Conservation (phyloP, 2,329 filamentous ascomycete species). For the Penicillium sp. region DNA sequence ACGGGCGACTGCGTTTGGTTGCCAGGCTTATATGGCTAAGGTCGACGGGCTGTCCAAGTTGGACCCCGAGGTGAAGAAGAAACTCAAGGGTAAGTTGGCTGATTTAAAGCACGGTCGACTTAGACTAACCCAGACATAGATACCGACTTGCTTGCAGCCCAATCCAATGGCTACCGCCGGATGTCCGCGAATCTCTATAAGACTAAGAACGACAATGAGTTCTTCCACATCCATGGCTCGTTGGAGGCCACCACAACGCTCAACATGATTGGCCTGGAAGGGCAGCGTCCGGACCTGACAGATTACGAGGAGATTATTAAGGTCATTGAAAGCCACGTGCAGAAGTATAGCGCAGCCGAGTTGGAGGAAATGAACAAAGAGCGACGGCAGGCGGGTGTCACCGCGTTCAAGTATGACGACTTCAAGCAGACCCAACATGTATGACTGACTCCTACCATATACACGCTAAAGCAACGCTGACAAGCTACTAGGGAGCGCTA, state of each 20-base stretch:
- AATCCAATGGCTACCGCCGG: slow-evolving; percentile 62
- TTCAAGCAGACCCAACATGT: slow-evolving; percentile 52
- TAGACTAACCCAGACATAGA: slow-evolving; percentile 39
- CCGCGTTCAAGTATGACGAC: slow-evolving; percentile 52
- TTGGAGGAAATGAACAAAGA: slow-evolving; percentile 51
- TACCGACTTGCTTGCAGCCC: slow-evolving; percentile 61
- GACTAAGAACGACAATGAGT: slow-evolving; percentile 57
- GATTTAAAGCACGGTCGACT: too few relatives aligned
- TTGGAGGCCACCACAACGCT: slow-evolving; percentile 62
- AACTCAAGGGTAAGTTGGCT: slow-evolving; percentile 33
- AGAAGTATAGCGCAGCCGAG: slow-evolving; percentile 45
- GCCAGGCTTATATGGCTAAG: slow-evolving; percentile 37
- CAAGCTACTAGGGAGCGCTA: slow-evolving; percentile 21
- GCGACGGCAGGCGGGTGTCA: slow-evolving; percentile 52
- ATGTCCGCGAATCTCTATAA: slow-evolving; percentile 65
- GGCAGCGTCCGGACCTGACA: slow-evolving; percentile 52
- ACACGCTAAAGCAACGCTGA: too few relatives aligned
- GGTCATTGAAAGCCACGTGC: slow-evolving; percentile 52
- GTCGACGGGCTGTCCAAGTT: slow-evolving; percentile 33
- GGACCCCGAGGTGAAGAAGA: slow-evolving; percentile 32
- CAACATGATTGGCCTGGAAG: slow-evolving; percentile 59
- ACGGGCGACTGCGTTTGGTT: slow-evolving; percentile 35
- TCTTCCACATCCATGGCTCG: slow-evolving; percentile 68
- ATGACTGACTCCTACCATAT: too few relatives aligned
- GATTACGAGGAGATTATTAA: slow-evolving; percentile 52